A percentile compares a stretch with the other conserved stretches of the same genome.
These are phyloP conservation scores for Hypoxylon fragiforme DNA, from an alignment of 495 filamentous ascomycete species.

Conservation along the genomic window DNA sequence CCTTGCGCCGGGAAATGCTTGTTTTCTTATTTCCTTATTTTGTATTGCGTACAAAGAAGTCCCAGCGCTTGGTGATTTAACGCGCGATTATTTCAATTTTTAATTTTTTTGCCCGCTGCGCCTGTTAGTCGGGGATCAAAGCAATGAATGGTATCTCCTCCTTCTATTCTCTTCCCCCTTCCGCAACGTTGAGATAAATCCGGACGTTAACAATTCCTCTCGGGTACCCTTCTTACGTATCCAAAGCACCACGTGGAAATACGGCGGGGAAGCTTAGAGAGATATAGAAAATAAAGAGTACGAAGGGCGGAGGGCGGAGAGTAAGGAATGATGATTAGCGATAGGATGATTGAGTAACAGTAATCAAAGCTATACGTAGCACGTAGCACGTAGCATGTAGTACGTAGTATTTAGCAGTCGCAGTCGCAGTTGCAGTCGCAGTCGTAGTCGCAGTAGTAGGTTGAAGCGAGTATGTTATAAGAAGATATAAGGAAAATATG, in stretches of 20 bases:
- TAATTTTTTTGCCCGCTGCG: too few relatives aligned
- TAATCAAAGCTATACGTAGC: slow-evolving; percentile 29
- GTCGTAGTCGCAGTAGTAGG: not conserved
- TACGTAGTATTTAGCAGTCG: slow-evolving; percentile 16
- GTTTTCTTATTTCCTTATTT: slow-evolving; percentile 24
- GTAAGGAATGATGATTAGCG: slow-evolving; percentile 8
- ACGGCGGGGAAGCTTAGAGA: slow-evolving; percentile 2
- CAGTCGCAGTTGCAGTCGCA: slow-evolving; percentile 6
- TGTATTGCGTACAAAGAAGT: slow-evolving; percentile 26
- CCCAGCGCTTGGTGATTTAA: slow-evolving; percentile 45
- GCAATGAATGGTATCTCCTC: too few relatives aligned
- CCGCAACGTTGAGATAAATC: slow-evolving; percentile 2
- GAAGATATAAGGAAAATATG: slow-evolving; percentile 27
- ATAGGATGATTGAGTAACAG: slow-evolving; percentile 24
- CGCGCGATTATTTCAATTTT: slow-evolving; percentile 50
- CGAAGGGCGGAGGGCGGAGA: not conserved
- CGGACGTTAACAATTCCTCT: slow-evolving; percentile 15
- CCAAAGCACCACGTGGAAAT: slow-evolving; percentile 8
- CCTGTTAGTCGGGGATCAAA: too few relatives aligned
- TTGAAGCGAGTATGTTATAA: slow-evolving; percentile 9
- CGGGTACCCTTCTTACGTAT: slow-evolving; percentile 18
- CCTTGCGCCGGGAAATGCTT: slow-evolving; percentile 26
- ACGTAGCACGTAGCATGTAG: slow-evolving; percentile 23
- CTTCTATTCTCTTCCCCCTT: slow-evolving; percentile 5
- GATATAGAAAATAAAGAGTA: not conserved